Conservation (phyloP, 2,329 filamentous ascomycete genomes). For the Claviceps maximensis region DNA sequence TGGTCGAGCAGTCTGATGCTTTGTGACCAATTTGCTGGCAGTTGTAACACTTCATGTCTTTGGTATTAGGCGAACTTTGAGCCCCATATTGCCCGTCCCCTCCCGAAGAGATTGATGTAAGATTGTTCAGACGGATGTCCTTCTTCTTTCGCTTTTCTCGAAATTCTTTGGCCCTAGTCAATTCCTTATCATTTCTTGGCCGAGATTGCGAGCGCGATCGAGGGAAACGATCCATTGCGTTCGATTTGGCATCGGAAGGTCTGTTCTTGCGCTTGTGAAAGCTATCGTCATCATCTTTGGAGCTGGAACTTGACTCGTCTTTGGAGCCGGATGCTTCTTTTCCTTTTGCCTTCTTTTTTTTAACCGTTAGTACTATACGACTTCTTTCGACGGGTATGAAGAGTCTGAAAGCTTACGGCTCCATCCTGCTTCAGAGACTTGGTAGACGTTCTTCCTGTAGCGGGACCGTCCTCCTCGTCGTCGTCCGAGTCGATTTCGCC, state of each 20-base stretch:
- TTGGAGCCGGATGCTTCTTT: slow-evolving; percentile 13
- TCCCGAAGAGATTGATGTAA: slow-evolving; percentile 45
- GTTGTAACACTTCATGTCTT: slow-evolving; percentile 37
- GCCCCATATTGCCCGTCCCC: slow-evolving; percentile 12
- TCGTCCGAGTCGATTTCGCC: slow-evolving; percentile 33
- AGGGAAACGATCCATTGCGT: slow-evolving; percentile 9
- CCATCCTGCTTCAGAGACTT: slow-evolving; percentile 16
- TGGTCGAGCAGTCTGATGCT: slow-evolving; percentile 38
- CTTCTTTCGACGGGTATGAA: not conserved
- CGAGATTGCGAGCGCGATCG: slow-evolving; percentile 22
- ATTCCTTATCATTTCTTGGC: slow-evolving; percentile 15
- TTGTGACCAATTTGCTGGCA: slow-evolving; percentile 52
- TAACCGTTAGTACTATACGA: not conserved
- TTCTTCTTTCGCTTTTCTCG: slow-evolving; percentile 50
- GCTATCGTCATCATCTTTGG: slow-evolving; percentile 12
- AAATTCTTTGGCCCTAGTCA: slow-evolving; percentile 30
- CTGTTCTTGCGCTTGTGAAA: slow-evolving; percentile 15
- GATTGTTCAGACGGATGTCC: slow-evolving; percentile 50
- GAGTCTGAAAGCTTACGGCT: slow-evolving; percentile 11
- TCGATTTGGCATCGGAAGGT: slow-evolving; percentile 12
- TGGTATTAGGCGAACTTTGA: slow-evolving; percentile 10
- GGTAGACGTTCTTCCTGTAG: slow-evolving; percentile 24
- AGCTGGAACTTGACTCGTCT: slow-evolving; percentile 10
- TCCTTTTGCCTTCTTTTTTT: not conserved
- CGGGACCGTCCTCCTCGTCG: slow-evolving; percentile 20